Evolutionary conservation across 768 basidiomycete genomes (phyloP).

Genomic region (Tylopilus felleus): DNA sequence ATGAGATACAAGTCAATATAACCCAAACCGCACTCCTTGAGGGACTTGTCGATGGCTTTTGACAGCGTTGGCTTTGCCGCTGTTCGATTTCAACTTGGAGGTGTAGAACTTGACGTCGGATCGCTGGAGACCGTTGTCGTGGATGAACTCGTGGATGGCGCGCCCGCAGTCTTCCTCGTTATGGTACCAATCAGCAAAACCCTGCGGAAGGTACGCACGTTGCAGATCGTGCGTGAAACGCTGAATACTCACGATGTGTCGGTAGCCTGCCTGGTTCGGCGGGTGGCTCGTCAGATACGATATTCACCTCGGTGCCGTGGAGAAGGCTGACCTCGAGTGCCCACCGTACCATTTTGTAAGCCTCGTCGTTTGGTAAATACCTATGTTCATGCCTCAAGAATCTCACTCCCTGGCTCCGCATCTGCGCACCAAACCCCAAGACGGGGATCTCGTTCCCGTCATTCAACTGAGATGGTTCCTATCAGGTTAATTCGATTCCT

Average conservation of each 20-base stretch:
- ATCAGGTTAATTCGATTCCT: neutral
- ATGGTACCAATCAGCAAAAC: constrained; percentile 9
- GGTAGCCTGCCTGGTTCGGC: constrained; percentile 3
- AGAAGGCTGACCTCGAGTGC: constrained; percentile 6
- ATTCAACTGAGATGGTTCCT: neutral
- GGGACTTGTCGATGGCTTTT: constrained; percentile 50
- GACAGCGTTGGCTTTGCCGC: constrained; percentile 41
- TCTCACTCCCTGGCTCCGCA: neutral
- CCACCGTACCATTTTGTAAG: constrained; percentile 4
- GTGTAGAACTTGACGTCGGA: constrained; percentile 58
- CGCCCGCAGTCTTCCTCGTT: constrained; percentile 65
- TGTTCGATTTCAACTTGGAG: constrained; percentile 63
- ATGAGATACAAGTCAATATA: constrained; percentile 4
- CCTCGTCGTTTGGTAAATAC: constrained; percentile 3
- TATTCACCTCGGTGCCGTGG: neutral
- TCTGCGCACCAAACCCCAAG: constrained; percentile 9
- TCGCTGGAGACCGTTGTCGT: constrained; percentile 36
- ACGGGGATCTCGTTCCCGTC: constrained; percentile 9
- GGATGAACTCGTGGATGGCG: constrained; percentile 56
- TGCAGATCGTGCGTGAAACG: neutral
- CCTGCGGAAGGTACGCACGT: neutral
- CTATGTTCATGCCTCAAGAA: neutral
- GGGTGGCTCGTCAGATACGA: neutral
- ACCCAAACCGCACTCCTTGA: constrained; percentile 38
- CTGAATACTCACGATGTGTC: constrained; percentile 9